phyloP scores from a whole-genome alignment of 2,329 filamentous ascomycete species.

The Peltaster fructicola region DNA sequence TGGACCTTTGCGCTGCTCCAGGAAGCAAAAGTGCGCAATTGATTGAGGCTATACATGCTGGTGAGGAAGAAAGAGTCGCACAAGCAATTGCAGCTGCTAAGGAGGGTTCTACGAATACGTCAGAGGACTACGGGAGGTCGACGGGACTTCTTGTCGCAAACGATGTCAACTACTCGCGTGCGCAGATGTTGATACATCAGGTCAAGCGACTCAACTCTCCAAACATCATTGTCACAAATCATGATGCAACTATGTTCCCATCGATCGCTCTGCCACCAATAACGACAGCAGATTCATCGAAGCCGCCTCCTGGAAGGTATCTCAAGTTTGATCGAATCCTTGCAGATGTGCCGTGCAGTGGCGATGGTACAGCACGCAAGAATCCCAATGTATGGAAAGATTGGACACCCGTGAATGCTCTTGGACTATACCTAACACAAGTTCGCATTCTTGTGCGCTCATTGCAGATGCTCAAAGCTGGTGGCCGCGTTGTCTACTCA shows the following conservation, averaged over 20 bases:
- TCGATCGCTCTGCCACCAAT: constrained; percentile 65
- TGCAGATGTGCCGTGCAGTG: constrained; percentile 91
- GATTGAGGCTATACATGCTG: constrained; percentile 80
- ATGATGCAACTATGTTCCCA: constrained; percentile 91
- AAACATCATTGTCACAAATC: constrained; percentile 92
- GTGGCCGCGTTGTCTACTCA: constrained; percentile 88
- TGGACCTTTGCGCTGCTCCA: constrained; percentile 92
- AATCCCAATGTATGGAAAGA: constrained; percentile 90
- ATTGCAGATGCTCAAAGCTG: constrained; percentile 88
- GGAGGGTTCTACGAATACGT: constrained; percentile 35
- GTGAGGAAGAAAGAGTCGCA: constrained; percentile 76
- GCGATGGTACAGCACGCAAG: constrained; percentile 85
- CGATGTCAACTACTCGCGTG: constrained; percentile 89
- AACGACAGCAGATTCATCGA: constrained; percentile 31
- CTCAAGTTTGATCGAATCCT: constrained; percentile 94
- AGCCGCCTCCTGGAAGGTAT: constrained; percentile 41
- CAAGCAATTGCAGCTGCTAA: constrained; percentile 41
- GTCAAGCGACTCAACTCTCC: constrained; percentile 93
- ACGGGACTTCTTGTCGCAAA: constrained; percentile 90
- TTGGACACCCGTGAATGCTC: constrained; percentile 73
- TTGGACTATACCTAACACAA: constrained; percentile 77
- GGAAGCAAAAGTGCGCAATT: constrained; percentile 95
- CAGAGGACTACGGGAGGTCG: constrained; percentile 64
- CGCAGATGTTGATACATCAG: constrained; percentile 94
- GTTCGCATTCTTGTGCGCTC: constrained; percentile 78